Base-by-base conservation (phyloP, 371 early-diverging fungal species). In the Mortierella sp. region DNA sequence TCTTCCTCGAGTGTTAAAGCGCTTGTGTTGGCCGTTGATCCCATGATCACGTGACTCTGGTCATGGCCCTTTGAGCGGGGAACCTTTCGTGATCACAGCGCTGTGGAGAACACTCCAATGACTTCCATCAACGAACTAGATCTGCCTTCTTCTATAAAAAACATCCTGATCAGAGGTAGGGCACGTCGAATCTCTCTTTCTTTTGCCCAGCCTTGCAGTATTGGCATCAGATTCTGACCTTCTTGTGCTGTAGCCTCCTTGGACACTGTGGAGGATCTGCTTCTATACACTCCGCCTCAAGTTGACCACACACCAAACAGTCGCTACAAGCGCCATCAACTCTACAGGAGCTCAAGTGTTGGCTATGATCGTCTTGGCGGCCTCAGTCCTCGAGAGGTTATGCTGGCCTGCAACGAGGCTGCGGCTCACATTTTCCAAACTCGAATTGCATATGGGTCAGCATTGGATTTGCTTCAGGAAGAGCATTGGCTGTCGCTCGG, bases 401-500 rank as follows among this genome's bases (percentile, higher is more conserved):
- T 51, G 0, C 21, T 59, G 0, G 76, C 61, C 5, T 74, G 67
- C 43, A 57, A 68, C 22, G 54, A 60, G 24, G 76, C 76, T 14
- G 63, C 67, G 3, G 68, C 60, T 3, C 50, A 63, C 31, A 34
- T 74, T 4, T 63, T 63, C 29, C 54, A 67, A 53, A 54, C 29
- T 1, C 55, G 58, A 34, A 59, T 74, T 9, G 68, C 68, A 13
- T 67, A 60, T n/a, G 76, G 76, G 21, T 60, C 68, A 3, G 76
- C 64, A 5, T 50, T 59, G 13, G 68, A 74, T 49, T 21, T 74
- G 19, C 53, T 63, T 19, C 67, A 70, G 24, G 68, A 67, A 48
- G 79, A 82, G 53, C 48, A 47, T 9, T 80, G 79, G 59, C 45
- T 92, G 13, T 77, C 85, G 19, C 80, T 85, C 0, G 90, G 90